Evolutionary conservation across 1,284 basidiomycete species (phyloP).

Genomic region (Trametes pubescens): DNA sequence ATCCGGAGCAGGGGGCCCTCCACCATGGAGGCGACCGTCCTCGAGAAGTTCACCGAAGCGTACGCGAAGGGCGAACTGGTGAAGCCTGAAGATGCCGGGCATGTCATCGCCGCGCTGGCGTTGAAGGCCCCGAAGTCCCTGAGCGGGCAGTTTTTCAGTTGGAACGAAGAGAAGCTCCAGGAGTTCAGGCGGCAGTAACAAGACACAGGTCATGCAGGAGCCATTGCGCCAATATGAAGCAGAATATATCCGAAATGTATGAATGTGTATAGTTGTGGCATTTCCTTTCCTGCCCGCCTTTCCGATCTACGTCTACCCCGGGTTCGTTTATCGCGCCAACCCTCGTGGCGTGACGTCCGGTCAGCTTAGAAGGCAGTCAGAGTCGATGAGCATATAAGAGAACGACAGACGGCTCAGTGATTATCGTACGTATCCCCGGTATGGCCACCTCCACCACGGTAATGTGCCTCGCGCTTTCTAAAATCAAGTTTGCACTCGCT

Average conservation of each 20-base stretch:
- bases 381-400: background rate
- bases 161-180: constrained; percentile 71
- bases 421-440: background rate
- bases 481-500: background rate
- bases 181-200: constrained; percentile 49
- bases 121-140: constrained; percentile 62
- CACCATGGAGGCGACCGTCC: constrained; percentile 60
- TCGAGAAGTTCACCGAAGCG: constrained; percentile 66
- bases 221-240: background rate
- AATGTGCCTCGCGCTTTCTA: background rate
- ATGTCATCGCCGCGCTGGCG: constrained; percentile 77
- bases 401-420: background rate
- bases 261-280: background rate
- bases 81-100: constrained; percentile 73
- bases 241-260: background rate
- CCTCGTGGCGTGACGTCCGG: background rate
- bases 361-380: background rate
- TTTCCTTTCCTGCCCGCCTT: background rate
- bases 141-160: constrained; percentile 80
- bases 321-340: background rate
- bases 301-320: too few species aligned
- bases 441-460: background rate
- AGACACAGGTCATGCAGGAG: background rate
- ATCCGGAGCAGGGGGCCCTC: constrained; percentile 57
- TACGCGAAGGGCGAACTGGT: constrained; percentile 72